phyloP scores from a whole-genome alignment of 768 basidiomycete genomes.

The Inosperma sp. region DNA sequence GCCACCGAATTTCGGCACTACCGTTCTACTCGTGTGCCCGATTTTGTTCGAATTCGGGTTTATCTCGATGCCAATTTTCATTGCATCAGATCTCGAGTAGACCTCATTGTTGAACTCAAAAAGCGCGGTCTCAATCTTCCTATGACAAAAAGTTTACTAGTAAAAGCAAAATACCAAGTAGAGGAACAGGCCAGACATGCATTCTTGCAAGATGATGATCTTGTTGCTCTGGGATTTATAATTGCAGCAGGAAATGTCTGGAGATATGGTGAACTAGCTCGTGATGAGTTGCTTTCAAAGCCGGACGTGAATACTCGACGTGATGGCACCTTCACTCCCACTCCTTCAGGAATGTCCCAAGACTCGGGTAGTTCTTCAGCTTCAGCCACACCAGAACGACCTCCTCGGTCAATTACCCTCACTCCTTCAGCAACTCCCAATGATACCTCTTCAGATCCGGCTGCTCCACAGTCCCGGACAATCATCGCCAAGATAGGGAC shows the following conservation, averaged over 20 bases:
- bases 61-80: background rate
- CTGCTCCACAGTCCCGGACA: background rate
- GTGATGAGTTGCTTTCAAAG: background rate
- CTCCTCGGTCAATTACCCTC: too few relatives aligned
- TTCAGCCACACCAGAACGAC: too few relatives aligned
- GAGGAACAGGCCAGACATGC: background rate
- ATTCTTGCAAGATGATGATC: background rate
- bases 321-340: background rate
- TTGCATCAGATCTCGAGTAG: background rate
- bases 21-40: background rate
- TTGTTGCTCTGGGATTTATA: background rate
- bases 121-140: background rate
- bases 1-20: background rate
- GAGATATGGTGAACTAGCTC: background rate
- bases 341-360: background rate
- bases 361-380: too few relatives aligned
- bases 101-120: slow-evolving; percentile 1
- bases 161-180: background rate
- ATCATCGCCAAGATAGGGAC: background rate
- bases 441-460: background rate
- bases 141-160: background rate
- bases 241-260: background rate
- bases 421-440: background rate
- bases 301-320: background rate
- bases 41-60: background rate